Conservation (phyloP, 305 asterid species). For the Coffea humblotiana region DNA sequence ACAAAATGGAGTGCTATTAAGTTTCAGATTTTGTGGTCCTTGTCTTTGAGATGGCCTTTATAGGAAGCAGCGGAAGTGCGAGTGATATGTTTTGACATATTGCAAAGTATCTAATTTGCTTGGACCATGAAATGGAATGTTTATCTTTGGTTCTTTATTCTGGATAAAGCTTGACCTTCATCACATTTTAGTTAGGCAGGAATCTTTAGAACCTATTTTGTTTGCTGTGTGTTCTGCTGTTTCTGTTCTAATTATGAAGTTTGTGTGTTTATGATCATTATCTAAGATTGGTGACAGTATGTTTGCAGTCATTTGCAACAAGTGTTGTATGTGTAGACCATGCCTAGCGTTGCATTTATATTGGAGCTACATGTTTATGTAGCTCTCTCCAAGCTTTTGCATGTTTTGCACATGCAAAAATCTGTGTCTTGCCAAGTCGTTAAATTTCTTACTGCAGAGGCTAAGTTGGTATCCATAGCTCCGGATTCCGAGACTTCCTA, state of each 20-base stretch:
- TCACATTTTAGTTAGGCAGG: not conserved
- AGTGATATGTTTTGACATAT: not conserved
- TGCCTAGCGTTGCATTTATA: not conserved
- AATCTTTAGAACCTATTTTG: not conserved
- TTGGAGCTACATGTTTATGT: not conserved
- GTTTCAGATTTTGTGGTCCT: too few relatives aligned
- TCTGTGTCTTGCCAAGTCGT: not conserved
- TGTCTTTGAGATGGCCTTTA: not conserved
- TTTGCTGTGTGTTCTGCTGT: not conserved
- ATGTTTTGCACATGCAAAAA: too few relatives aligned
- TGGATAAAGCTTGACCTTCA: not conserved
- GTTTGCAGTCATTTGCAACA: not conserved
- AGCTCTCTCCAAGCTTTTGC: not conserved
- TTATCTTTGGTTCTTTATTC: not conserved
- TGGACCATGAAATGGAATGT: too few relatives aligned
- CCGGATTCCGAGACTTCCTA: constrained; percentile 93
- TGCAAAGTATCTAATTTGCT: not conserved
- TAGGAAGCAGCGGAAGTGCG: too few relatives aligned
- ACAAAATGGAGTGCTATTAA: too few relatives aligned
- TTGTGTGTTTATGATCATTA: not conserved
- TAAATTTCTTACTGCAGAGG: constrained; percentile 48
- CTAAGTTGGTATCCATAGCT: constrained; percentile 90
- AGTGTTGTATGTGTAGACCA: not conserved
- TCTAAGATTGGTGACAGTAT: not conserved
- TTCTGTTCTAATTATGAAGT: not conserved